These are phyloP conservation scores for Ottelia alismoides DNA, from an alignment of 106 monocot species.

Conservation along the genomic window DNA sequence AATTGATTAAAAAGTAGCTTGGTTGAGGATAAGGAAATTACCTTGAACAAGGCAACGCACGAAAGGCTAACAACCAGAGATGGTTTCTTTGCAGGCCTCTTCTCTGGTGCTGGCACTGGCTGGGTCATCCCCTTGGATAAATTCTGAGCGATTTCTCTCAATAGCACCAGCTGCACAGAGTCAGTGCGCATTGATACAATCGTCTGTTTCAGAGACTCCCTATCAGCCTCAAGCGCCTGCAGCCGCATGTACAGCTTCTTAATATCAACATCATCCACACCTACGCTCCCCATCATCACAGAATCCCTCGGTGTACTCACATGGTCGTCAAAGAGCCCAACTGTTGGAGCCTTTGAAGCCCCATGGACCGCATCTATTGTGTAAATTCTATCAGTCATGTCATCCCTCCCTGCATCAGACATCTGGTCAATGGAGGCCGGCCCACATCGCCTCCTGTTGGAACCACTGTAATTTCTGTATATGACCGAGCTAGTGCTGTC, in stretches of 20 bases:
- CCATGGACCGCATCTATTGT: slow-evolving; percentile 36
- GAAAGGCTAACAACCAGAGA: slow-evolving; percentile 17
- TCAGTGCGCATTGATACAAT: slow-evolving; percentile 56
- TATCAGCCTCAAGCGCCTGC: slow-evolving; percentile 64
- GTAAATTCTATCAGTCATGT: slow-evolving; percentile 26
- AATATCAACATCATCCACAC: slow-evolving; percentile 19
- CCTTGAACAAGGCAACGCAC: slow-evolving; percentile 31
- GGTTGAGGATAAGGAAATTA: slow-evolving; percentile 2
- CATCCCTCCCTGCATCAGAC: slow-evolving; percentile 1
- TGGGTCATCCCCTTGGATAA: slow-evolving; percentile 24
- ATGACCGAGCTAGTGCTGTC: slow-evolving; percentile 5
- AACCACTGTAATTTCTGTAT: neutral
- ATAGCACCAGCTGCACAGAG: slow-evolving; percentile 52
- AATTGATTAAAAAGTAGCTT: too few relatives aligned
- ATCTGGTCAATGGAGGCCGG: slow-evolving; percentile 2
- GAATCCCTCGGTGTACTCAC: slow-evolving; percentile 1
- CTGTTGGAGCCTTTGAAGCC: neutral
- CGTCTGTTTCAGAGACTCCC: slow-evolving; percentile 65
- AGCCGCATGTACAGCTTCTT: slow-evolving; percentile 45
- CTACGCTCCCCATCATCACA: slow-evolving; percentile 2
- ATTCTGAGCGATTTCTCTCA: slow-evolving; percentile 68
- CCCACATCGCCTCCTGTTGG: slow-evolving; percentile 3
- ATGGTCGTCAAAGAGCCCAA: slow-evolving; percentile 2
- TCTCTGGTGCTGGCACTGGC: slow-evolving; percentile 4
- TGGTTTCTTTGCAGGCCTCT: slow-evolving; percentile 17